Percentiles rank a stretch among this genome's conserved stretches.
Evolutionary conservation across 305 asterid genomes (phyloP).

Genomic region (Fraxinus sp.): DNA sequence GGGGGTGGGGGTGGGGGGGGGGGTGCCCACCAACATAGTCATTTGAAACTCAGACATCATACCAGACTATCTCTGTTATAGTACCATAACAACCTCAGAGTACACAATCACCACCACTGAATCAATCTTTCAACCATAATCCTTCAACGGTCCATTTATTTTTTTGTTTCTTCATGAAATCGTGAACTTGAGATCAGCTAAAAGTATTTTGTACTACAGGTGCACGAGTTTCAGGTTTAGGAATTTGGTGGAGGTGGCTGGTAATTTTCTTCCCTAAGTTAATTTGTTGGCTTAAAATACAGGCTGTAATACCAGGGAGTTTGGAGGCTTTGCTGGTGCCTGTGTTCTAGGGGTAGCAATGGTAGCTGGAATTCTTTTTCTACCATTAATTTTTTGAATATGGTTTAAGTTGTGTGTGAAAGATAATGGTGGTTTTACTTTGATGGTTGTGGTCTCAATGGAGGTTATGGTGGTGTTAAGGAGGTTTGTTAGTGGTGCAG

Average conservation of each 20-base stretch:
- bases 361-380: neutral
- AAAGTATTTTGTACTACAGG: neutral
- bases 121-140: neutral
- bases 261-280: neutral
- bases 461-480: neutral
- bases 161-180: neutral
- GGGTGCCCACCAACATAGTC: neutral
- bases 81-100: neutral
- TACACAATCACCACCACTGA: neutral
- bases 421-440: neutral
- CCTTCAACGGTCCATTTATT: neutral
- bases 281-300: neutral
- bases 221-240: neutral
- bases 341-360: neutral
- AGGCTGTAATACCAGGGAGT: neutral
- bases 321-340: conserved; percentile 2
- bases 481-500: neutral
- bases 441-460: neutral
- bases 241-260: neutral
- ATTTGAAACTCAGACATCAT: neutral
- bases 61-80: neutral
- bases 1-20: neutral
- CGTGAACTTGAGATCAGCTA: neutral
- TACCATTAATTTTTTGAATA: neutral
- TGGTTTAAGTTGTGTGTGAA: neutral